Conservation (phyloP, 495 filamentous ascomycete species). For the Neurospora sp. region DNA sequence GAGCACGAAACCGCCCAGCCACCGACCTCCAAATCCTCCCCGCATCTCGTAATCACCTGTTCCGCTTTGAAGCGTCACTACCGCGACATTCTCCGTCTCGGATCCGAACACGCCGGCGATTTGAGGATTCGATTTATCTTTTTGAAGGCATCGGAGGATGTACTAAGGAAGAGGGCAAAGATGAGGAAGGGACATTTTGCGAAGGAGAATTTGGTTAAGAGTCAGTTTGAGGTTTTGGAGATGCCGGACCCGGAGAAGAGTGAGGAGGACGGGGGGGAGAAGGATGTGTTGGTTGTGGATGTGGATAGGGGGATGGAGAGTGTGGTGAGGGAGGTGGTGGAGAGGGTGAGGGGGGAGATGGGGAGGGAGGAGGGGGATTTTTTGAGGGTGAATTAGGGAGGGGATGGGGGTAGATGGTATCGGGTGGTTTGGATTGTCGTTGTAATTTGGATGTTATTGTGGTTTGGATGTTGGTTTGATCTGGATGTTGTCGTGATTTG, state of each 20-base stretch:
- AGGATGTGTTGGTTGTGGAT: conserved; percentile 12
- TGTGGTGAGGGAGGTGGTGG: conserved; percentile 5
- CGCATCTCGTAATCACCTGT: conserved; percentile 14
- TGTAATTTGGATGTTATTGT: not conserved
- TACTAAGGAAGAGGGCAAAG: conserved; percentile 5
- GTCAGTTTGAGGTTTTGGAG: conserved; percentile 15
- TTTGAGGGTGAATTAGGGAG: not conserved
- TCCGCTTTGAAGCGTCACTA: conserved; percentile 17
- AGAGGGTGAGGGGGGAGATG: conserved; percentile 8
- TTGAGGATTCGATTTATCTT: conserved; percentile 14
- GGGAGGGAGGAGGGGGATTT: conserved; percentile 8
- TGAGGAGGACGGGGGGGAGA: too few species aligned
- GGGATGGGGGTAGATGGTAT: not conserved
- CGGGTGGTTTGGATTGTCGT: not conserved
- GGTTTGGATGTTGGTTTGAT: too few species aligned
- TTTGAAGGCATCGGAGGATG: conserved; percentile 7
- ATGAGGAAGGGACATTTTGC: conserved; percentile 15
- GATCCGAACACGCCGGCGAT: not conserved
- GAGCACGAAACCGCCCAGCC: conserved; percentile 9
- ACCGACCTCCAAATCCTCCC: not conserved
- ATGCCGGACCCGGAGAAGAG: not conserved
- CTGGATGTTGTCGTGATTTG: not conserved
- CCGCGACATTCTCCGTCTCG: conserved; percentile 15
- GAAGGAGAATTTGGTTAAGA: conserved; percentile 4
- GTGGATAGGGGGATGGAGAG: conserved; percentile 5